phyloP scores from a whole-genome alignment of 129 eudicot species.

The Tanacetum coccineum region DNA sequence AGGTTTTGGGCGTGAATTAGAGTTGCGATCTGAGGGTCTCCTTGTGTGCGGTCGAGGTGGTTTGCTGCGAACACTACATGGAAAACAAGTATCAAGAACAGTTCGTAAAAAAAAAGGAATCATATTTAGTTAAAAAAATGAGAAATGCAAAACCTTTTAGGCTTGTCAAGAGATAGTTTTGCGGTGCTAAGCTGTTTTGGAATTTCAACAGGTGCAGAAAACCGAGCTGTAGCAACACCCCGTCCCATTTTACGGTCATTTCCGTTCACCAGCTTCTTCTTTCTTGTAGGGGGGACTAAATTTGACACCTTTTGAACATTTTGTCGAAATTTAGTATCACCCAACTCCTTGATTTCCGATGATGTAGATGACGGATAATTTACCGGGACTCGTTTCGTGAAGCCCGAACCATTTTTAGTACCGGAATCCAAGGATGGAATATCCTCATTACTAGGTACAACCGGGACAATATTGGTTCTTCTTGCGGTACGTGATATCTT shows the following conservation, averaged over 20 bases:
- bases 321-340: slow-evolving; percentile 57
- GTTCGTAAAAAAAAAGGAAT: not conserved
- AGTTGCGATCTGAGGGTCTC: slow-evolving; percentile 78
- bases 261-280: slow-evolving; percentile 56
- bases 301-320: slow-evolving; percentile 64
- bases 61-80: slow-evolving; percentile 39
- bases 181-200: slow-evolving; percentile 76
- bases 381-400: no score
- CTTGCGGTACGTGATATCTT: slow-evolving; percentile 84
- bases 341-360: slow-evolving; percentile 87
- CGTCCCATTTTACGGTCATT: slow-evolving; percentile 59
- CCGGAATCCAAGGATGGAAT: slow-evolving; percentile 48
- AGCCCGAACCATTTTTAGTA: slow-evolving; percentile 28
- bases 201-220: slow-evolving; percentile 51
- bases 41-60: slow-evolving; percentile 65
- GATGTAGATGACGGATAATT: slow-evolving; percentile 41
- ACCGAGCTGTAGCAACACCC: slow-evolving; percentile 53
- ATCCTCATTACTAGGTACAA: slow-evolving; percentile 53
- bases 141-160: slow-evolving; percentile 48
- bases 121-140: not conserved
- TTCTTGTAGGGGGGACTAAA: slow-evolving; percentile 49
- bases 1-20: slow-evolving; percentile 73
- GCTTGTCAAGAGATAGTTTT: slow-evolving; percentile 55
- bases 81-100: slow-evolving; percentile 7
- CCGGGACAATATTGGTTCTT: slow-evolving; percentile 66